Evolutionary conservation across 352 stramenopile genomes (phyloP).

Genomic region (Phytopythium montanum): DNA sequence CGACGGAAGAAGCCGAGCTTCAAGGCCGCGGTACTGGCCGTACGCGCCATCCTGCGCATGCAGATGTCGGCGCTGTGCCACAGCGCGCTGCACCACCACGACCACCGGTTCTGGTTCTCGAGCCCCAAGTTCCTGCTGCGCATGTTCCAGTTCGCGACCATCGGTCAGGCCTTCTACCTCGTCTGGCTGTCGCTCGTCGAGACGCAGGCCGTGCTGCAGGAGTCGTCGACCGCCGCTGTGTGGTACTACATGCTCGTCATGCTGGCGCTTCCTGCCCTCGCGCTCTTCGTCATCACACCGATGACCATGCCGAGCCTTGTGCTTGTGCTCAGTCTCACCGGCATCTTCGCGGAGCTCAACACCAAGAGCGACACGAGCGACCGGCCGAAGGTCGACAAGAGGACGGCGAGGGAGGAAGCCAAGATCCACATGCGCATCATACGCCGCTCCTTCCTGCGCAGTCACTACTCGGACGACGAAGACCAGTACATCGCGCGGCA

Average conservation of each 20-base stretch:
- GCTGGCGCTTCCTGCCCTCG: slow-evolving; percentile 56
- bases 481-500: slow-evolving; percentile 7
- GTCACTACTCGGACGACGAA: slow-evolving; percentile 47
- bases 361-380: slow-evolving; percentile 7
- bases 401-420: slow-evolving; percentile 37
- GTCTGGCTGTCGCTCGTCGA: slow-evolving; percentile 84
- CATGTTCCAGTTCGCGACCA: slow-evolving; percentile 84
- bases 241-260: slow-evolving; percentile 53
- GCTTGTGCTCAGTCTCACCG: slow-evolving; percentile 83
- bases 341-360: slow-evolving; percentile 85
- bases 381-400: slow-evolving; percentile 7
- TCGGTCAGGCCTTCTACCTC: slow-evolving; percentile 83
- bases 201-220: slow-evolving; percentile 31
- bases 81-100: slow-evolving; percentile 74
- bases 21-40: slow-evolving; percentile 50
- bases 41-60: slow-evolving; percentile 77
- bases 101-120: slow-evolving; percentile 83
- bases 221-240: neutral
- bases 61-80: slow-evolving; percentile 88
- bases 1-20: slow-evolving; percentile 30
- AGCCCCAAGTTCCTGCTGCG: slow-evolving; percentile 66
- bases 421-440: slow-evolving; percentile 72
- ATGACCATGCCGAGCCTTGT: slow-evolving; percentile 87
- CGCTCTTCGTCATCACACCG: slow-evolving; percentile 75
- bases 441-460: slow-evolving; percentile 64